Base-by-base conservation (phyloP, 2,329 filamentous ascomycete species). In the Aspergillus awamori region DNA sequence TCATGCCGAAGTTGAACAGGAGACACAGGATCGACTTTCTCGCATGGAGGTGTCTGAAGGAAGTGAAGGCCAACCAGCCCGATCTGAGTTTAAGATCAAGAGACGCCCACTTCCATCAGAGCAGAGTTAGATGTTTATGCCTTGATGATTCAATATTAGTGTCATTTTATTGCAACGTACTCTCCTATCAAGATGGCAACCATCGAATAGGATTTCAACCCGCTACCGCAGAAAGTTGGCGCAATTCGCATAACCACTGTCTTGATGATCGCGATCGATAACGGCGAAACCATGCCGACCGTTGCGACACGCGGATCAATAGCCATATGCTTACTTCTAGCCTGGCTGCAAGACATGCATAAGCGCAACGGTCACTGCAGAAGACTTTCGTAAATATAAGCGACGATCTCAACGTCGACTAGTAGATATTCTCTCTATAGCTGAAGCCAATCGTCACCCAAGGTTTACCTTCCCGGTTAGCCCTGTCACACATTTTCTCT, bases 11-110 rank as follows among this genome's bases (percentile, higher is more conserved):
- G 65, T 74, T 7, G 65, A 73, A 39, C 59, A 63, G n/a, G 69
- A 68, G 52, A 76, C 72, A 1, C 67, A 70, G 47, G 70, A 77
- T 36, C 67, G 70, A 26, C 61, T 72, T 48, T 66, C 71, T 38
- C 63, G 24, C n/a, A n/a, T 49, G 38, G 24, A 33, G 20, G 11
- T 56, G 11, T 30, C 39, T 20, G 17, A 36, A 8, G 24, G n/a
- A n/a, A 28, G 13, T 17, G 24, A 43, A 22, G 8, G 8, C 17
- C 53, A 15, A 4, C 36, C 52, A n/a, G 36, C 39, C 1, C 52
- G n/a, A 5, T 3, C 53, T 8, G 30, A 43, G 2, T 20, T 28
- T 5, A 51, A 20, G 47, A 28, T 30, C 17, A 28, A 49, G 47
- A 8, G 24, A 51, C 13, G 26, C 30, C 47, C 47, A 30, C 8